Evolutionary conservation across 805 yeast species (phyloP).

Genomic region (Priceomyces haplophilus): DNA sequence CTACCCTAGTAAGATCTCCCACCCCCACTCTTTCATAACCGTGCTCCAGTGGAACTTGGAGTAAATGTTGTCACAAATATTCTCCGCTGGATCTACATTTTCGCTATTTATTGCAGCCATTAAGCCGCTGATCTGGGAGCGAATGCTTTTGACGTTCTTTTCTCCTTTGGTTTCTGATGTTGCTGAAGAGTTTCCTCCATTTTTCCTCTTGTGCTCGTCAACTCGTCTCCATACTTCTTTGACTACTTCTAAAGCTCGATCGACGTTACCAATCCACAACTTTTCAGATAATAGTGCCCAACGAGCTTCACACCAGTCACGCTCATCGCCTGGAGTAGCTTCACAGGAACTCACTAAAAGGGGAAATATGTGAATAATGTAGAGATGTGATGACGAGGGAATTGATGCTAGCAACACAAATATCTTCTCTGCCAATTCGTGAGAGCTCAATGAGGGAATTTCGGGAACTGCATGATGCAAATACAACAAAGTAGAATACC

Average conservation of each 20-base stretch:
- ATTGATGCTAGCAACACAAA: constrained; percentile 60
- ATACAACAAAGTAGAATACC: constrained; percentile 56
- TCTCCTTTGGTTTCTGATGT: constrained; percentile 11
- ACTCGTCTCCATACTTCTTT: constrained; percentile 70
- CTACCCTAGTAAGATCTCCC: constrained; percentile 64
- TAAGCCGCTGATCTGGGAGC: constrained; percentile 36
- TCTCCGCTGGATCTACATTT: constrained; percentile 28
- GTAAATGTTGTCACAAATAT: constrained; percentile 37
- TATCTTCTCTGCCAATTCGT: constrained; percentile 56
- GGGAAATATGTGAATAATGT: constrained; percentile 63
- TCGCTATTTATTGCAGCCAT: constrained; percentile 39
- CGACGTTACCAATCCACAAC: constrained; percentile 66
- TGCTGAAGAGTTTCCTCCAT: constrained; percentile 14
- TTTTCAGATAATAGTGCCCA: constrained; percentile 54
- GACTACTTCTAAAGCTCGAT: constrained; percentile 63
- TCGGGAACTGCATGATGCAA: constrained; percentile 73
- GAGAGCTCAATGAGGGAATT: constrained; percentile 53
- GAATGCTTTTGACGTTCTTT: constrained; percentile 20
- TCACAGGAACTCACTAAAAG: constrained; percentile 65
- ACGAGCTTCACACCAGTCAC: constrained; percentile 57
- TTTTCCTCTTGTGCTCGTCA: constrained; percentile 37
- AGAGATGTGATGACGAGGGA: constrained; percentile 55
- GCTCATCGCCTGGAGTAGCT: constrained; percentile 53
- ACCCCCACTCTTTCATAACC: constrained; percentile 72
- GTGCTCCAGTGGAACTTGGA: constrained; percentile 64